Evolutionary conservation across 225 moss, liverwort and hornwort species (phyloP).

Genomic region (Ulota crispa): DNA sequence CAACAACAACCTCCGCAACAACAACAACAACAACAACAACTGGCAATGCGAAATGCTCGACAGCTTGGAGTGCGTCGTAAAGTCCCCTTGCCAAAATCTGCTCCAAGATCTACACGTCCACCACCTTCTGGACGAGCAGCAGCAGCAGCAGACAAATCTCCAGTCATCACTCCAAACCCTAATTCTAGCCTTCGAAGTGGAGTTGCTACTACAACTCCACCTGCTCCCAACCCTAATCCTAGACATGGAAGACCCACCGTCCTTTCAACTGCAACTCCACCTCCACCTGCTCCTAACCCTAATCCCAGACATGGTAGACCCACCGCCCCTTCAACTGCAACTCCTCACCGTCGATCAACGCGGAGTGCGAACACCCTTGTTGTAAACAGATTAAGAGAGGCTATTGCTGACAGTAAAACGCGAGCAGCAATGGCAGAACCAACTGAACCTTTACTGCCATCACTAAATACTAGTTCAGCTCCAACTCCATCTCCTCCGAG

Average conservation of each 20-base stretch:
- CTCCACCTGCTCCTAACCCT: neutral
- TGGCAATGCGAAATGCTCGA: conserved; percentile 2
- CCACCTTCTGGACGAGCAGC: neutral
- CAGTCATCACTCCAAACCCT: neutral
- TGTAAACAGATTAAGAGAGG: too few species aligned
- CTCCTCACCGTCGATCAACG: neutral
- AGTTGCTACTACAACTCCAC: neutral
- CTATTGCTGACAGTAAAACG: too few species aligned
- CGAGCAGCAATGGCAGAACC: neutral
- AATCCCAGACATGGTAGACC: neutral
- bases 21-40: neutral
- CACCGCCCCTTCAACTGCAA: neutral
- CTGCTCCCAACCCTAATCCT: neutral
- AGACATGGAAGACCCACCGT: neutral
- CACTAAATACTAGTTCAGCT: neutral
- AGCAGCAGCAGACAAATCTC: neutral
- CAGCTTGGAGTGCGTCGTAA: neutral
- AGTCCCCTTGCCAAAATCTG: neutral
- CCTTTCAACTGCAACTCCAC: neutral
- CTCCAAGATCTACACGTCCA: neutral
- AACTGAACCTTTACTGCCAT: conserved; percentile 6
- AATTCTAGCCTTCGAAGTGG: neutral
- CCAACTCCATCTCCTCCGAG: neutral
- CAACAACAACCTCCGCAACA: conserved; percentile 14
- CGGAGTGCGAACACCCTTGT: neutral